Conservation (phyloP, 2,329 filamentous ascomycete genomes). For the Cryphonectria japonica region DNA sequence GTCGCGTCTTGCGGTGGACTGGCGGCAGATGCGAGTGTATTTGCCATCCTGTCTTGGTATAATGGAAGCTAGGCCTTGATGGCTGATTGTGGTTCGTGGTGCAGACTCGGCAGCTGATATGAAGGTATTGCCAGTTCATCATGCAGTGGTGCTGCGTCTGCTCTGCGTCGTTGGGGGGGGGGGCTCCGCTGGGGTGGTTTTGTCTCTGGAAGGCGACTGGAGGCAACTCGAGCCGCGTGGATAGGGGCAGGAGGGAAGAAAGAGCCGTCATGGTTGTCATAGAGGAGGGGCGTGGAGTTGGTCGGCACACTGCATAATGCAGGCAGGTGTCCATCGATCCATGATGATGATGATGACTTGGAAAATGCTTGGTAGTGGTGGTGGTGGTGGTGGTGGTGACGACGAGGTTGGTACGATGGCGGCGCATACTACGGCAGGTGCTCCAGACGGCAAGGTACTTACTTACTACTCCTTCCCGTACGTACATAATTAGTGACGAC, state of each 20-base stretch:
- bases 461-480: no score
- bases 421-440: neutral
- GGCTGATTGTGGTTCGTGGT: neutral
- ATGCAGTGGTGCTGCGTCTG: neutral
- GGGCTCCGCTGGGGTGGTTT: neutral
- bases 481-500: neutral
- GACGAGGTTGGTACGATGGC: neutral
- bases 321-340: neutral
- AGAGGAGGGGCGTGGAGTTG: neutral
- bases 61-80: neutral
- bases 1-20: neutral
- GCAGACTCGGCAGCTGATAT: neutral
- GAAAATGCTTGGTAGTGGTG: no score
- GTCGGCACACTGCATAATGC: neutral
- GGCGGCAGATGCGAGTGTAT: constrained; percentile 1
- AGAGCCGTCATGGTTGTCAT: neutral
- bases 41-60: neutral
- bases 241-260: neutral
- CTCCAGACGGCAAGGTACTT: neutral
- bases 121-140: constrained; percentile 9
- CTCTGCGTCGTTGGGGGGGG: neutral
- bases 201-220: neutral
- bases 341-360: neutral
- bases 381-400: neutral
- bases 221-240: neutral